A percentile compares a stretch with the other conserved stretches of the same genome.
Conservation (phyloP, 2,329 filamentous ascomycete species). For the Scleromitrula shiraiana region DNA sequence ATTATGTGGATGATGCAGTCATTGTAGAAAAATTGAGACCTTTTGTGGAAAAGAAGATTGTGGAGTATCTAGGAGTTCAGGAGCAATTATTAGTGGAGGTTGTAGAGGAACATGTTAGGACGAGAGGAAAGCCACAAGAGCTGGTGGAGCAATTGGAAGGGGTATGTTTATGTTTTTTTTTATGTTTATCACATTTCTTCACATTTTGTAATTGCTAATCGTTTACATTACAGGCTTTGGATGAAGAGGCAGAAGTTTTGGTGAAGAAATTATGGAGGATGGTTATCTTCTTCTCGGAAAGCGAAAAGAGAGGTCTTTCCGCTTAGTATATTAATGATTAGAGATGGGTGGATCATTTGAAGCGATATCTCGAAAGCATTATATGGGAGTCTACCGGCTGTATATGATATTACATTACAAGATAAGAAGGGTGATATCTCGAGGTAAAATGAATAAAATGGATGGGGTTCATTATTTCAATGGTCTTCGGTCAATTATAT, state of each 20-base stretch:
- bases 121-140: constrained; percentile 65
- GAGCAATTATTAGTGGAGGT: constrained; percentile 93
- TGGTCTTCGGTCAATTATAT: too few species aligned
- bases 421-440: too few species aligned
- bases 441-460: too few species aligned
- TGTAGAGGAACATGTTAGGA: constrained; percentile 78
- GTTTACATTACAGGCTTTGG: constrained; percentile 56
- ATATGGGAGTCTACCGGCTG: background rate
- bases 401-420: too few species aligned
- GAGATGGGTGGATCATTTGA: background rate
- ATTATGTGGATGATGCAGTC: constrained; percentile 73
- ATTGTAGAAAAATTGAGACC: constrained; percentile 81
- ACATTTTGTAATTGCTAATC: constrained; percentile 28
- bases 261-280: constrained; percentile 98
- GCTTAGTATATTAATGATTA: constrained; percentile 36
- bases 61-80: constrained; percentile 92
- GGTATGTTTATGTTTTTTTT: constrained; percentile 42
- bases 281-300: constrained; percentile 96
- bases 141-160: constrained; percentile 79
- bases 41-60: constrained; percentile 96
- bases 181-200: background rate
- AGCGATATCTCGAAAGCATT: background rate
- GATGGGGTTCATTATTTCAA: too few species aligned
- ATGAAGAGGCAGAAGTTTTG: constrained; percentile 88
- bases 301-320: constrained; percentile 80